Percentiles rank a stretch among this genome's conserved stretches.
Evolutionary conservation across 1,284 basidiomycete species (phyloP).

Genomic region (Puccinia polysora): DNA sequence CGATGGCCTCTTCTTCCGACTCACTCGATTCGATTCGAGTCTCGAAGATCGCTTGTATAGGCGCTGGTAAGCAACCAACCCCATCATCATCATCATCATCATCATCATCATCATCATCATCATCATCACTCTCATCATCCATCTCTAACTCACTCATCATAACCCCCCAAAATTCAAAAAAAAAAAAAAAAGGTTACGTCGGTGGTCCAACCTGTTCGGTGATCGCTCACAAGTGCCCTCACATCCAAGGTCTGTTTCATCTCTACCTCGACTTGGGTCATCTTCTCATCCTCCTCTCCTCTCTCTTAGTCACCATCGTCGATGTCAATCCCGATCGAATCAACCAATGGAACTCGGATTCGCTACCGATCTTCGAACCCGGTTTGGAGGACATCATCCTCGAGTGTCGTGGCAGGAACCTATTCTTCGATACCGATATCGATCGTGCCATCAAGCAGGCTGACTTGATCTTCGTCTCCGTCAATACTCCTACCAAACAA

Average conservation of each 20-base stretch:
- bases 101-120: background rate
- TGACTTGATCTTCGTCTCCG: conserved; percentile 64
- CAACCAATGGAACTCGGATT: conserved; percentile 81
- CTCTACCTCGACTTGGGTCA: background rate
- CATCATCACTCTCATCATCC: background rate
- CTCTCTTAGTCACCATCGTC: conserved; percentile 76
- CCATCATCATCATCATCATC: background rate
- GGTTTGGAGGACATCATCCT: conserved; percentile 91
- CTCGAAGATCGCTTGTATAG: conserved; percentile 60
- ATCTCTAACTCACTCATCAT: background rate
- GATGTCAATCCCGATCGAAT: conserved; percentile 92
- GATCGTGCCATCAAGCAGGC: conserved; percentile 88
- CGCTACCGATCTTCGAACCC: conserved; percentile 85
- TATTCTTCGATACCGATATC: conserved; percentile 95
- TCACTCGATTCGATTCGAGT: conserved; percentile 20
- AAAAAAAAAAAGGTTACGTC: conserved; percentile 40
- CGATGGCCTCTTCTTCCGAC: background rate
- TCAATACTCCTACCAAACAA: conserved; percentile 99
- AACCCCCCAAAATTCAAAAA: too few species aligned
- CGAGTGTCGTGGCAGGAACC: conserved; percentile 80
- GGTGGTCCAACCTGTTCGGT: conserved; percentile 61
- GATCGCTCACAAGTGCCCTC: conserved; percentile 78
- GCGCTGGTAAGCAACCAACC: conserved; percentile 72
- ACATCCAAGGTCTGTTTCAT: conserved; percentile 58
- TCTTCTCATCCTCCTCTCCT: background rate